Base-by-base conservation (phyloP, 805 yeast genomes). In the Lachancea fermentati region DNA sequence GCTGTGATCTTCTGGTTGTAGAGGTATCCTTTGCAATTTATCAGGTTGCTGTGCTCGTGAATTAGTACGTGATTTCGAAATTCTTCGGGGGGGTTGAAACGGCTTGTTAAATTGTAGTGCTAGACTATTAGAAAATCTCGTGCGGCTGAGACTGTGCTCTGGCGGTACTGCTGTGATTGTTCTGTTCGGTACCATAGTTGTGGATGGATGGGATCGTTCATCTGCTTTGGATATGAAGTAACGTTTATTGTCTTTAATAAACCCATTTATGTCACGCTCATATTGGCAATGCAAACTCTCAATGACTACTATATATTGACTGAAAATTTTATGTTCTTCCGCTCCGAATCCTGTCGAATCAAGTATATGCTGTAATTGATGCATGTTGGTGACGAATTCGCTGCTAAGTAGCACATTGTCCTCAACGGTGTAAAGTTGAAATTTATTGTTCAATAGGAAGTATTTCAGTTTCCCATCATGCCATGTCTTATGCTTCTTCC, bases 401-500 rank as follows among this genome's bases (percentile, higher is more conserved):
- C 57, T 55, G 32, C 54, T 36, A 11, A 58, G 40, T 36, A 48
- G 37, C 7, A 50, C 45, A 19, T 54, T 50, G 19, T 49, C 58
- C 8, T 50, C 58, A 15, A 48, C 46, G 4, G 54, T 36, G 35
- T 47, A 55, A 12, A 59, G 45, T 34, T 44, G 45, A 29, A 59
- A 51, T 30, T 51, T 47, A 39, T 48, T 54, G 29, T 49, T 52
- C 12, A 45, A 17, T 24, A 48, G 40, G 15, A 41, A 50, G 30
- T 47, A 54, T 34, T 50, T 59, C 28, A 60, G 25, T 30, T 43
- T 52, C 4, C 65, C 65, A 47, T 60, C 65, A 38, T 60, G 63
- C 65, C 65, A 60, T 2, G 52, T 34, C 39, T 60, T 60, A 31
- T 52, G 62, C 43, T 60, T 60, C 47, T 59, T 59, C 30, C 53